phyloP scores from a whole-genome alignment of 306 rosid species.

The Acacia crassicarpa region DNA sequence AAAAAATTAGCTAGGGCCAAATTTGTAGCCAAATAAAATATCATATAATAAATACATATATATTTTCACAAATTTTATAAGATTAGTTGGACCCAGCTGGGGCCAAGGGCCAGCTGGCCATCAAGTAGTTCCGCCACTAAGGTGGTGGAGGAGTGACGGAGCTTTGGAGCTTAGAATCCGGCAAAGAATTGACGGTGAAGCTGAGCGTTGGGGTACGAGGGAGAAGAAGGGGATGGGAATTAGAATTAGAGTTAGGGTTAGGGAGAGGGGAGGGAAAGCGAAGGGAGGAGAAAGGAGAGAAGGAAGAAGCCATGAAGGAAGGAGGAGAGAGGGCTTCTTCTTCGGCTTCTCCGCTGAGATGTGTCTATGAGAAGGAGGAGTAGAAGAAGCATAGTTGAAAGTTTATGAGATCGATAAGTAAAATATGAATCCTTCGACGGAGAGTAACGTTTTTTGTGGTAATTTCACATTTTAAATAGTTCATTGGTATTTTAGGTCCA shows the following conservation, averaged over 20 bases:
- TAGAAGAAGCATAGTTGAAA: neutral
- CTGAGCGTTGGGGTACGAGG: conserved; percentile 29
- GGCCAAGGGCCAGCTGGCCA: too few relatives aligned
- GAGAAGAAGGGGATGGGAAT: conserved; percentile 14
- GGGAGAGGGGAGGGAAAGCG: conserved; percentile 15
- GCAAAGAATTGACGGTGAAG: conserved; percentile 35
- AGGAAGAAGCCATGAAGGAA: neutral
- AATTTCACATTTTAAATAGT: too few relatives aligned
- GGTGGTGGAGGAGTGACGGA: conserved; percentile 30
- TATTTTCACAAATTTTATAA: too few relatives aligned
- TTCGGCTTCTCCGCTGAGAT: neutral
- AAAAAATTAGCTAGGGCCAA: too few relatives aligned
- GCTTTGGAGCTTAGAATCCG: conserved; percentile 19
- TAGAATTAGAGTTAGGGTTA: conserved; percentile 29
- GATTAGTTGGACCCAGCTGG: too few relatives aligned
- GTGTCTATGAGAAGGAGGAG: neutral
- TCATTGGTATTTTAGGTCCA: too few relatives aligned
- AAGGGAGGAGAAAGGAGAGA: neutral
- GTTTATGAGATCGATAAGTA: neutral
- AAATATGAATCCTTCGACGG: neutral
- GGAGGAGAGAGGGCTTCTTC: conserved; percentile 1
- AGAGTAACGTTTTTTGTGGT: too few relatives aligned
- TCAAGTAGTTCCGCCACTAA: too few relatives aligned
- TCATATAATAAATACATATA: too few relatives aligned
- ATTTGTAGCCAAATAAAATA: too few relatives aligned